phyloP scores from a whole-genome alignment of 441 rosid species.

The Melastoma candidum region DNA sequence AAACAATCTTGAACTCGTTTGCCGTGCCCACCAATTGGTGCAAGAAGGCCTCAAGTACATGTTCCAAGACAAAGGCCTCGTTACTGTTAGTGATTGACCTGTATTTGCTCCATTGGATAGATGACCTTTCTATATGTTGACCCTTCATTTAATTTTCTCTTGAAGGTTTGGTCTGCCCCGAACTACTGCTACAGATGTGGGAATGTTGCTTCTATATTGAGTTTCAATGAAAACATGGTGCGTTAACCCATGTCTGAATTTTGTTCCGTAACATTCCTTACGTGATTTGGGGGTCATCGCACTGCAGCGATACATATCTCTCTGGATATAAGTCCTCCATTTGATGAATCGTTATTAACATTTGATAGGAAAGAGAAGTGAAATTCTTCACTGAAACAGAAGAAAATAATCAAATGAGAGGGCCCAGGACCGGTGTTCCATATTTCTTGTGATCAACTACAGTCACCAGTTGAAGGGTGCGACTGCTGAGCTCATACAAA shows the following conservation, averaged over 20 bases:
- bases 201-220: slow-evolving; percentile 96
- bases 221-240: slow-evolving; percentile 98
- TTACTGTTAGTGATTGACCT: slow-evolving; percentile 54
- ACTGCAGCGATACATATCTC: not conserved
- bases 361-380: slow-evolving; percentile 81
- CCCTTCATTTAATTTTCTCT: slow-evolving; percentile 10
- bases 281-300: too few species aligned
- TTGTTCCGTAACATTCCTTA: not conserved
- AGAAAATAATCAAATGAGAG: slow-evolving; percentile 99
- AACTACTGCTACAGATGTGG: slow-evolving; percentile 99
- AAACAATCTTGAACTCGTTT: slow-evolving; percentile 92
- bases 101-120: not conserved
- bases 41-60: slow-evolving; percentile 99
- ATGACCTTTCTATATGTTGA: not conserved
- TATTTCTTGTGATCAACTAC: slow-evolving; percentile 55
- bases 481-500: too few species aligned
- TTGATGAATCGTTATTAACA: not conserved
- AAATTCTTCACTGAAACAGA: slow-evolving; percentile 97
- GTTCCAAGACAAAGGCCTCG: slow-evolving; percentile 99
- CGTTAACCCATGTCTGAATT: slow-evolving; percentile 18
- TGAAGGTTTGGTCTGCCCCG: slow-evolving; percentile 99
- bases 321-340: not conserved
- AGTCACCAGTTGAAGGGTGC: too few species aligned
- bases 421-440: slow-evolving; percentile 97
- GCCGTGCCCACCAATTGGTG: slow-evolving; percentile 99